A percentile compares a stretch with the other conserved stretches of the same genome.
Evolutionary conservation across 176 grass and related monocot species (phyloP).

Genomic region (Phragmites australis): DNA sequence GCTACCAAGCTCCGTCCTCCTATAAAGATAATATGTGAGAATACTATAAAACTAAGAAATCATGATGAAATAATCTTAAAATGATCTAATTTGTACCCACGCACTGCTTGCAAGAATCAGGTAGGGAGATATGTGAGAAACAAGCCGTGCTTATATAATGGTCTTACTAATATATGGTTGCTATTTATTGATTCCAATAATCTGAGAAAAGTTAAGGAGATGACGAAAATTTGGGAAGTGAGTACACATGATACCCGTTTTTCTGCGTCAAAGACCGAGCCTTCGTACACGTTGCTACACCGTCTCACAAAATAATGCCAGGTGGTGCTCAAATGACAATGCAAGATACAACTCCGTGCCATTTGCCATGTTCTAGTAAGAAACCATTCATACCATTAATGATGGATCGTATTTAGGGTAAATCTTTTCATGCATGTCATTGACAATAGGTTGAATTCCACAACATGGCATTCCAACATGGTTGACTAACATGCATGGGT

Average conservation of each 20-base stretch:
- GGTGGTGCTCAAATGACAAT: neutral
- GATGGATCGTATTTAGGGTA: too few species aligned
- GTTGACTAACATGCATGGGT: neutral
- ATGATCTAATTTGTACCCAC: neutral
- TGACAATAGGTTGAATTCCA: neutral
- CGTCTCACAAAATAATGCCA: neutral
- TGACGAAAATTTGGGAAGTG: neutral
- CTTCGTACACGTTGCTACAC: neutral
- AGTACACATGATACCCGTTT: neutral
- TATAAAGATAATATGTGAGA: neutral
- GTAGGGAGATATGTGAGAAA: neutral
- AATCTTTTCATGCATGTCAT: neutral
- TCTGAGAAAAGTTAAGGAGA: too few species aligned
- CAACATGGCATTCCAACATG: neutral
- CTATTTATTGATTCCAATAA: neutral
- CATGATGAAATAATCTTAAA: neutral
- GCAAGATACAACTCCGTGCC: neutral
- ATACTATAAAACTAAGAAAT: neutral
- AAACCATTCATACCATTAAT: neutral
- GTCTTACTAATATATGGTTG: neutral
- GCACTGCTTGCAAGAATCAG: neutral
- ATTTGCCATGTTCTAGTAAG: neutral
- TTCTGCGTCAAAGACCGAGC: neutral
- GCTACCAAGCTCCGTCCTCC: neutral
- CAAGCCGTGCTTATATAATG: neutral